Base-by-base conservation (phyloP, 805 yeast species). In the Priceomyces haplophilus region DNA sequence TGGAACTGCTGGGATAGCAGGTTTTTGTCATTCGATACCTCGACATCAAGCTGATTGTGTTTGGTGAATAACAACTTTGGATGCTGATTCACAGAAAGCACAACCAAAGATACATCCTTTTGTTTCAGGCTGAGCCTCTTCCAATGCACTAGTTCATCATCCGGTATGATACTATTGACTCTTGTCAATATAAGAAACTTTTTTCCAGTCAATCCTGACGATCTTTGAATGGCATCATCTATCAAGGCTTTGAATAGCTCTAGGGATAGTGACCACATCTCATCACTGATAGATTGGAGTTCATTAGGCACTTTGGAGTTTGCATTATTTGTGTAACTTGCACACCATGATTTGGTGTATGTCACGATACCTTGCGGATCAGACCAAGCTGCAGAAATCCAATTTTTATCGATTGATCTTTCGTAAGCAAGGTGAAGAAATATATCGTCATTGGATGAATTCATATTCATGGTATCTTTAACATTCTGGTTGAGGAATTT, bases 301-400 rank as follows among this genome's bases (percentile, higher is more conserved):
- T 64, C 67, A 33, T 53, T 49, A 7, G 48, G 50, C 13, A 59
- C 50, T 48, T 53, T 37, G 46, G 29, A 34, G 7, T 31, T 40
- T 21, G 24, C 6, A 27, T 11, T 10, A 31, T 24, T 33, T 25
- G 38, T 32, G 17, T 50, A 37, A 4, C 43, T 33, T 40, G 65
- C 64, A 5, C 54, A 58, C 90, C 91, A 85, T 0, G 88, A 75
- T 49, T 79, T 82, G 0, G 82, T 75, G 36, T 71, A 73, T 13
- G 82, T 76, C 10, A 79, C 72, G 3, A 71, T 69, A 0, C 96
- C 96, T 58, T 76, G 75, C 38, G 90, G 91, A 55, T 91, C 96
- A 0, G 93, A 74, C 95, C 97, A 88, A 0, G 95, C 83, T 0
- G 88, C 95, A 17, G 82, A 79, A 34, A 88, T 73, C 96, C 97